These are phyloP conservation scores for Teratosphaeria nubilosa DNA, from an alignment of 2,329 filamentous ascomycete species.

Conservation along the genomic window DNA sequence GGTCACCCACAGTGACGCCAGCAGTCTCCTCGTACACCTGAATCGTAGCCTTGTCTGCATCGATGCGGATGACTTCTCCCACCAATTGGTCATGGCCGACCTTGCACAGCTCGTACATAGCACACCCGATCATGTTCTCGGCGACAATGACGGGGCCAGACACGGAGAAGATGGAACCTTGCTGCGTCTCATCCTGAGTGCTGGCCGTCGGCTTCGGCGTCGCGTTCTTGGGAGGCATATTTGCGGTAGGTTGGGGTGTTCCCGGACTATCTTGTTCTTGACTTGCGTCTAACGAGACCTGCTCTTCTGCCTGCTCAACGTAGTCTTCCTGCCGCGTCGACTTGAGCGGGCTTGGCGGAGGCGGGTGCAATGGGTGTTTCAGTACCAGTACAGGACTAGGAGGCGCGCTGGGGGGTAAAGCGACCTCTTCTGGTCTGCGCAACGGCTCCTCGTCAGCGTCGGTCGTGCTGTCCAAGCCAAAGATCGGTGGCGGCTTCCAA, in stretches of 20 bases:
- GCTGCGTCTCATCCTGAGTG: constrained; percentile 41
- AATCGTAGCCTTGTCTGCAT: constrained; percentile 87
- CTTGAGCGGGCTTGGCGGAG: not conserved
- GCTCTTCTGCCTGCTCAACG: not conserved
- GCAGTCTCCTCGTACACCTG: constrained; percentile 99
- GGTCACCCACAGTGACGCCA: constrained; percentile 91
- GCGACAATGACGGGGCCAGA: constrained; percentile 87
- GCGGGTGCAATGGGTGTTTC: not conserved
- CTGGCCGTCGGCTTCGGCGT: constrained; percentile 5
- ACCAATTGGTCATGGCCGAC: constrained; percentile 87
- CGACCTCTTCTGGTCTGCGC: not conserved
- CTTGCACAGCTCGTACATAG: constrained; percentile 98
- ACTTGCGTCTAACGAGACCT: constrained; percentile 4
- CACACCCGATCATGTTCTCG: constrained; percentile 97
- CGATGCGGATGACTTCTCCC: constrained; percentile 97
- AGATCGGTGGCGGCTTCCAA: not conserved
- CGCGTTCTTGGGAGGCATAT: constrained; percentile 24
- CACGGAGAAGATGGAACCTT: constrained; percentile 62
- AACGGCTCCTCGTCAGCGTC: not conserved
- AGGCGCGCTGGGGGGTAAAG: not conserved
- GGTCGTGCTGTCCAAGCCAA: not conserved
- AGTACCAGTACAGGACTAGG: not conserved
- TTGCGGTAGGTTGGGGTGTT: constrained; percentile 12
- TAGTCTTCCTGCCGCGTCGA: not conserved
- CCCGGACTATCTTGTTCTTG: constrained; percentile 7